Evolutionary conservation across 78 protist species (phyloP), one percentile per base, ranked within the genome.

Genomic region (Dictyostelium citrinum): DNA sequence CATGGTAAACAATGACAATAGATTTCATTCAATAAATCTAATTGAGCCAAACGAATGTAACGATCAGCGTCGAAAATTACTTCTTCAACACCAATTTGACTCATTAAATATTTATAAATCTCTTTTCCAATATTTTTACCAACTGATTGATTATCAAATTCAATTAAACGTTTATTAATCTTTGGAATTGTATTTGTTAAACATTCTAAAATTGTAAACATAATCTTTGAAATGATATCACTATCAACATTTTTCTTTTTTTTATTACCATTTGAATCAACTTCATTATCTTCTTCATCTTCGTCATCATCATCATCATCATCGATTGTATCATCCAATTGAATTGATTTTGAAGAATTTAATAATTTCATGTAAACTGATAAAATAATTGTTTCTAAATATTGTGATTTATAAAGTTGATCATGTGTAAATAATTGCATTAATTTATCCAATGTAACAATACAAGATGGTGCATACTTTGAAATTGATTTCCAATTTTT

Each of bases 41-140:
- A 55, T 55, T 79, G 84, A 17, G 71, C 71, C 16, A 79, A 37
- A 37, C 84, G 45, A 31, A 79, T 51, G 20, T 6, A 79, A 51
- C 84, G 67, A 55, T 79, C 84, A 6, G 84, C 67, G 55, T 79
- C 84, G 60, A 79, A 79, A 16, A 79, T 79, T 17, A 79, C 84
- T 20, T 79, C 84, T 33, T 79, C 84, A 74, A 29, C 37, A 31
- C 55, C 71, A 14, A 79, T 79, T 33, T 79, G 55, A n/a, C 20
- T 37, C 14, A 79, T 33, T 33, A 79, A 33, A 55, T 79, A 79
- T n/a, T 39, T 37, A 45, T 76, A 76, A 24, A 76, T 20, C 5
- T 76, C 64, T 3, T 76, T 20, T 24, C 11, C 39, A 3, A 76
- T 43, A 22, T 24, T 24, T 22, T 22, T n/a, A 55, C 29, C 45